These are phyloP conservation scores for Cymbopogon flexuosus DNA, from an alignment of 202 grass and related monocot genomes.

Conservation along the genomic window DNA sequence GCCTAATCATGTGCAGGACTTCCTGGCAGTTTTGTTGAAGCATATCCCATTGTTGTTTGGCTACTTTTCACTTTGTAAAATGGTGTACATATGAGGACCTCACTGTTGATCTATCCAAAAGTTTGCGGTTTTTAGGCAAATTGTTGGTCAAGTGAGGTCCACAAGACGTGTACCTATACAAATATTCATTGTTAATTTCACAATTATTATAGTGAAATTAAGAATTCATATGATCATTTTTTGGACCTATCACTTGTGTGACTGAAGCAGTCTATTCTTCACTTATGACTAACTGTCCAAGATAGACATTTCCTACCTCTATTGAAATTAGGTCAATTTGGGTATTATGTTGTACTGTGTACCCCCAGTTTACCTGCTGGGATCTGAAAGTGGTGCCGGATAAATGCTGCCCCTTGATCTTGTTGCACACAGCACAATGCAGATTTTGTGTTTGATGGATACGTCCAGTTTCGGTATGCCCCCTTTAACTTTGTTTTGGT, in stretches of 20 bases:
- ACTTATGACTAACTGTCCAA: neutral
- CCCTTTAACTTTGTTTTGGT: neutral
- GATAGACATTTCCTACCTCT: neutral
- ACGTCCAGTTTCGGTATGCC: neutral
- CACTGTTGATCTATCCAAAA: constrained; percentile 41
- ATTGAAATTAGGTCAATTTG: neutral
- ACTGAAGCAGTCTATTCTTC: constrained; percentile 14
- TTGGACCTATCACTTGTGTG: neutral
- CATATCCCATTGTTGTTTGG: constrained; percentile 23
- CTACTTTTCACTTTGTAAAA: constrained; percentile 38
- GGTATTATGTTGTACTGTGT: neutral
- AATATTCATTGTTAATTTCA: constrained; percentile 72
- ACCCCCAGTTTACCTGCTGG: neutral
- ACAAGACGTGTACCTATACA: constrained; percentile 45
- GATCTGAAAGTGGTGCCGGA: neutral
- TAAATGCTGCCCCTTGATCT: constrained; percentile 16
- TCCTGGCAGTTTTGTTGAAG: constrained; percentile 31
- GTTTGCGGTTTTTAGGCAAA: constrained; percentile 83
- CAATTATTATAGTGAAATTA: constrained; percentile 85
- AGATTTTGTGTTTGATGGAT: neutral
- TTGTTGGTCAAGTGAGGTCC: constrained; percentile 43
- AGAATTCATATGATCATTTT: constrained; percentile 29
- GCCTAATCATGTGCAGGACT: constrained; percentile 35
- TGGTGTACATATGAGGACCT: constrained; percentile 60
- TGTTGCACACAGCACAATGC: neutral